A percentile compares a stretch with the other conserved stretches of the same genome.
Evolutionary conservation across 2,329 filamentous ascomycete genomes (phyloP).

Genomic region (Epichloe coenophiala): DNA sequence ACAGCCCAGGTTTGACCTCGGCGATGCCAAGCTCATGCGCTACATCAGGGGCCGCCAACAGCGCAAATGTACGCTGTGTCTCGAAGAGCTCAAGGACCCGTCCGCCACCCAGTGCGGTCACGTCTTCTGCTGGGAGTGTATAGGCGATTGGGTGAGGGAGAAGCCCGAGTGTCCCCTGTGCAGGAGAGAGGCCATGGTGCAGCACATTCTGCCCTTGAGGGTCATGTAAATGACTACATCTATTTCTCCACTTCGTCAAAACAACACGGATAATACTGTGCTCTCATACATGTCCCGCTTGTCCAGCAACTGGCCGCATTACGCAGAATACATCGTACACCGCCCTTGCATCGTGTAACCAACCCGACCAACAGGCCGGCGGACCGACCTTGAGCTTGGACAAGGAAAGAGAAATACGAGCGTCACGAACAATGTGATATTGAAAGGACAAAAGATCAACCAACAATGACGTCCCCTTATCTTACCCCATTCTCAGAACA

Average conservation of each 20-base stretch:
- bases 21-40: conserved; percentile 50
- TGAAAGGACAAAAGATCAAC: neutral
- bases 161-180: conserved; percentile 95
- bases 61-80: conserved; percentile 84
- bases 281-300: too few relatives aligned
- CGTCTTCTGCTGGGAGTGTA: conserved; percentile 94
- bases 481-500: neutral
- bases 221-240: conserved; percentile 19
- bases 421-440: neutral
- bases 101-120: conserved; percentile 88
- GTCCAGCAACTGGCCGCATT: too few relatives aligned
- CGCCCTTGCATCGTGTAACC: too few relatives aligned
- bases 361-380: too few relatives aligned
- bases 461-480: neutral
- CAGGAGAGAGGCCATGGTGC: conserved; percentile 65
- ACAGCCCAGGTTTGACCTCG: conserved; percentile 50
- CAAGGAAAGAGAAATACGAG: neutral
- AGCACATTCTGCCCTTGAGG: conserved; percentile 73
- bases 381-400: neutral
- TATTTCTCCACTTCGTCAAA: too few relatives aligned
- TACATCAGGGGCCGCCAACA: conserved; percentile 74
- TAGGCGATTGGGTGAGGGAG: conserved; percentile 87
- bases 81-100: conserved; percentile 84
- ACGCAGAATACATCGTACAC: too few relatives aligned
- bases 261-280: too few relatives aligned